A percentile compares a stretch with the other conserved stretches of the same genome.
phyloP scores from a whole-genome alignment of 1,284 basidiomycete genomes.

The Leccinum ponderosum region DNA sequence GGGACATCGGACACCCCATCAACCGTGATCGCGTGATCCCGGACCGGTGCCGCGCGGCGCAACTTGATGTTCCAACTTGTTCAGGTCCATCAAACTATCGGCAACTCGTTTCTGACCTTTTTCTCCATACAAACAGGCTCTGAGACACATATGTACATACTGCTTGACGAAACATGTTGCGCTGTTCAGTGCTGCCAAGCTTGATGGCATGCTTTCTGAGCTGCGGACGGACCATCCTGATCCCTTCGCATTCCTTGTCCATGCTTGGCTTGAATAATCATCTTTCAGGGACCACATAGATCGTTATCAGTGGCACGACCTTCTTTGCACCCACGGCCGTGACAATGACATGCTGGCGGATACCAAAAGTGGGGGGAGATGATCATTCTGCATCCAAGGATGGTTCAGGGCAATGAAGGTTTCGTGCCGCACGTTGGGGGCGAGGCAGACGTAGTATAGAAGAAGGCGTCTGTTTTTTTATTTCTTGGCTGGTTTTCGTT shows the following conservation, averaged over 20 bases:
- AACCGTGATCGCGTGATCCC: background rate
- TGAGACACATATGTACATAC: background rate
- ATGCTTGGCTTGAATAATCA: background rate
- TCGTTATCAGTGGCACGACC: background rate
- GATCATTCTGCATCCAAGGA: slow-evolving; percentile 17
- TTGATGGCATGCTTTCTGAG: background rate
- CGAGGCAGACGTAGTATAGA: slow-evolving; percentile 14
- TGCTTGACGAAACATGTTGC: background rate
- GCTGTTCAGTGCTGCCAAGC: background rate
- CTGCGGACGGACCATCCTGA: background rate
- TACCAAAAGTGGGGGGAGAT: slow-evolving; percentile 10
- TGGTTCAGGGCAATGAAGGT: background rate
- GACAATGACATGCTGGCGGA: background rate
- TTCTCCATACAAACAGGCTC: background rate
- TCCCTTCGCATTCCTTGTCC: background rate
- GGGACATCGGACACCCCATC: background rate
- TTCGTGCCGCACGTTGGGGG: slow-evolving; percentile 15
- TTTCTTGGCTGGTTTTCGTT: background rate
- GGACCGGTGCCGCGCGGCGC: background rate
- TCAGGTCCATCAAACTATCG: background rate
- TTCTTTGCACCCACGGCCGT: slow-evolving; percentile 5
- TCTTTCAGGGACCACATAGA: background rate
- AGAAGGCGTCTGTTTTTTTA: background rate
- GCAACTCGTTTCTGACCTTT: background rate
- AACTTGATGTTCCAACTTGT: background rate